A percentile compares a stretch with the other conserved stretches of the same genome.
Evolutionary conservation across 768 basidiomycete species (phyloP).

Genomic region (Steccherinum ochraceum): DNA sequence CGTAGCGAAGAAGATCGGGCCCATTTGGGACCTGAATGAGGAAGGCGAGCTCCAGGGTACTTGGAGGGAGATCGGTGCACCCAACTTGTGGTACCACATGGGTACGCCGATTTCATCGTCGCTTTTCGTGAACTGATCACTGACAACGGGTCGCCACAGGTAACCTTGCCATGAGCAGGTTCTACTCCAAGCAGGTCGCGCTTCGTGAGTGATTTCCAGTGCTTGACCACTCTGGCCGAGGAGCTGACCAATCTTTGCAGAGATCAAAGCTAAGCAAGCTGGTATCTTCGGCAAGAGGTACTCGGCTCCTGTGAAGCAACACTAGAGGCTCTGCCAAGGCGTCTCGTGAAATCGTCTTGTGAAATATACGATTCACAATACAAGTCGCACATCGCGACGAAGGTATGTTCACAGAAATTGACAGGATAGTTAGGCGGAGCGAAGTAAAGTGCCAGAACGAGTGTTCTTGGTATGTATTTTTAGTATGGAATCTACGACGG

Average conservation of each 20-base stretch:
- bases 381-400: no score
- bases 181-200: constrained; percentile 61
- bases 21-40: constrained; percentile 55
- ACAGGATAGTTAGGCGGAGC: no score
- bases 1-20: constrained; percentile 36
- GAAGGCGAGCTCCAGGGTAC: constrained; percentile 56
- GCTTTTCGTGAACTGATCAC: not conserved
- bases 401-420: no score
- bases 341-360: no score
- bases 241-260: constrained; percentile 24
- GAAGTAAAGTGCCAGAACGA: no score
- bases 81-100: constrained; percentile 51
- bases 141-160: constrained; percentile 17
- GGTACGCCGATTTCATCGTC: constrained; percentile 28
- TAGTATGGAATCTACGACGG: no score
- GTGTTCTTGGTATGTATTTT: no score
- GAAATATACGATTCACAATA: no score
- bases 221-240: not conserved
- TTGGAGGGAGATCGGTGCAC: constrained; percentile 45
- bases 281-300: constrained; percentile 31
- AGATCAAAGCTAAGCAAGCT: constrained; percentile 65
- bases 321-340: not conserved
- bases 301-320: constrained; percentile 9
- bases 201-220: constrained; percentile 39
- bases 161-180: constrained; percentile 53